Percentiles rank a stretch among this genome's conserved stretches.
Evolutionary conservation across 257 asterid genomes (phyloP).

Genomic region (Osmanthus fragrans): DNA sequence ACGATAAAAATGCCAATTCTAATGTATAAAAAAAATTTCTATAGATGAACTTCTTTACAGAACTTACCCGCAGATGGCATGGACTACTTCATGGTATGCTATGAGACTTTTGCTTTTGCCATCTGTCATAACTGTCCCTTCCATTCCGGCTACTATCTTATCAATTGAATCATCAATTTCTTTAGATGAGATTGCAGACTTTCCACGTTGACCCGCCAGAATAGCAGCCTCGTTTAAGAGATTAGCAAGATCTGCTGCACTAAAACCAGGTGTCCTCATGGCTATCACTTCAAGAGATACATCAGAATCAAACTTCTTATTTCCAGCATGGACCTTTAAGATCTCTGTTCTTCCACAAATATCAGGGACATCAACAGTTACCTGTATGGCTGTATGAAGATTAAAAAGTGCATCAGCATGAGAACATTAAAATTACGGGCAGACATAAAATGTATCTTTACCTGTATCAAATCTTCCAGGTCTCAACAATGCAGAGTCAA

Average conservation of each 20-base stretch:
- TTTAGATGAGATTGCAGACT: conserved; percentile 75
- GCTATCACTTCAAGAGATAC: conserved; percentile 95
- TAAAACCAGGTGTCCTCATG: conserved; percentile 98
- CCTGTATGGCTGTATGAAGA: conserved; percentile 64
- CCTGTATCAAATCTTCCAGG: conserved; percentile 99
- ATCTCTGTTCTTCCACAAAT: conserved; percentile 94
- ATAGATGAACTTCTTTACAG: background rate
- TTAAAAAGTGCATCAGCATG: conserved; percentile 4
- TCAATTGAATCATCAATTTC: conserved; percentile 97
- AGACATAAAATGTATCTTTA: conserved; percentile 17
- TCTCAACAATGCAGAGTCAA: conserved; percentile 90
- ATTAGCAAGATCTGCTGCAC: conserved; percentile 99
- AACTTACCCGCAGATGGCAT: conserved; percentile 96
- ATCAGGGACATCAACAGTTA: conserved; percentile 90
- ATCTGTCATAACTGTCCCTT: conserved; percentile 96
- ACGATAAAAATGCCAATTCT: background rate
- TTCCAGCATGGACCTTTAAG: conserved; percentile 85
- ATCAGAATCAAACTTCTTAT: conserved; percentile 63
- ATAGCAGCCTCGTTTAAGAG: conserved; percentile 97
- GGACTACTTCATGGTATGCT: conserved; percentile 98
- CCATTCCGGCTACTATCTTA: conserved; percentile 99
- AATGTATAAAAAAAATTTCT: background rate
- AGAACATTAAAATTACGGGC: background rate
- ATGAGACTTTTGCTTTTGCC: conserved; percentile 99
- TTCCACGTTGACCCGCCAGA: conserved; percentile 92